These are phyloP conservation scores for Nemophila menziesii DNA, from an alignment of 257 asterid genomes.

Conservation along the genomic window DNA sequence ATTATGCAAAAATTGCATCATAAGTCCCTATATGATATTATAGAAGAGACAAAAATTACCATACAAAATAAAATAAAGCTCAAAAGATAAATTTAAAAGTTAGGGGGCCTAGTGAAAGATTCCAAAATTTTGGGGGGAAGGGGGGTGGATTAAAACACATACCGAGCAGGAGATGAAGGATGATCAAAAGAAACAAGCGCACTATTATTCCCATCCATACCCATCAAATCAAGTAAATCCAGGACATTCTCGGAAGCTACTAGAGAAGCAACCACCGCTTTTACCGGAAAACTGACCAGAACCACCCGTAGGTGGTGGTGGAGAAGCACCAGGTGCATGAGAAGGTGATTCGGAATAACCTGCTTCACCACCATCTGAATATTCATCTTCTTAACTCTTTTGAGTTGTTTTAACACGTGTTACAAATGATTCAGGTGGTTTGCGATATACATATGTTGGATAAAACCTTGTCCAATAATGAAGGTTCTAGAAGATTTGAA, in stretches of 20 bases:
- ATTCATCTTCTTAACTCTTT: conserved; percentile 93
- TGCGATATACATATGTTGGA: conserved; percentile 97
- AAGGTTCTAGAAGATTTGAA: conserved; percentile 85
- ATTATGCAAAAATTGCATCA: too few species aligned
- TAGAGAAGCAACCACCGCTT: conserved; percentile 29
- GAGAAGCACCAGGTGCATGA: conserved; percentile 46
- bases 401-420: conserved; percentile 86
- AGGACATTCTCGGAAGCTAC: conserved; percentile 71
- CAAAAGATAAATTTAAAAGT: too few species aligned
- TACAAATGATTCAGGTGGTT: conserved; percentile 88
- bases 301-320: too few species aligned
- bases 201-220: conserved; percentile 57
- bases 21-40: too few species aligned
- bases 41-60: too few species aligned
- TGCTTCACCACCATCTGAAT: conserved; percentile 66
- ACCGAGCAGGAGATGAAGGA: too few species aligned
- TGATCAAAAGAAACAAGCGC: too few species aligned
- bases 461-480: conserved; percentile 92
- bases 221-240: conserved; percentile 88
- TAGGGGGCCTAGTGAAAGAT: too few species aligned
- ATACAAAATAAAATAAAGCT: too few species aligned
- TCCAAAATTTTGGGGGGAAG: too few species aligned
- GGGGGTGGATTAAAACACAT: too few species aligned
- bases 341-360: conserved; percentile 75
- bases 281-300: too few species aligned